These are phyloP conservation scores for Durotheca rogersii DNA, from an alignment of 495 filamentous ascomycete species.

Conservation along the genomic window DNA sequence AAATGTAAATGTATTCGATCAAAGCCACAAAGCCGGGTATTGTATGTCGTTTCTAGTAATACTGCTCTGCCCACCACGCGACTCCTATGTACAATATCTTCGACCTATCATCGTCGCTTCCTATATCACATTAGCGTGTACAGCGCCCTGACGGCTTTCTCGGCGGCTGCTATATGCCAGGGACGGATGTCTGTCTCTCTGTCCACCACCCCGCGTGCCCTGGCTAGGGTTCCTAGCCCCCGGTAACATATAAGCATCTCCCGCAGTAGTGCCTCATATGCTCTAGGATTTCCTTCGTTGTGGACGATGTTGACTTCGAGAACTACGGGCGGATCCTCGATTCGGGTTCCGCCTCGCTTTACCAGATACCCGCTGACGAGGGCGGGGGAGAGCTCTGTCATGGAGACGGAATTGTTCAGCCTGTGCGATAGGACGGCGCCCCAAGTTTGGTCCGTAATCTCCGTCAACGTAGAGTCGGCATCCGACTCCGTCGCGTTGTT, in stretches of 20 bases:
- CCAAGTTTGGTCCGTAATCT: slow-evolving; percentile 80
- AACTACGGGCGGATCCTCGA: slow-evolving; percentile 61
- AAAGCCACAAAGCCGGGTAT: too few species aligned
- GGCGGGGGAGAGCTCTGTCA: slow-evolving; percentile 63
- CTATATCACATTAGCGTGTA: slow-evolving; percentile 59
- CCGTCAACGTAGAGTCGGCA: slow-evolving; percentile 70
- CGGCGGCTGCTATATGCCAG: slow-evolving; percentile 83
- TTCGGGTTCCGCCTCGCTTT: slow-evolving; percentile 64
- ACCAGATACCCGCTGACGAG: slow-evolving; percentile 74
- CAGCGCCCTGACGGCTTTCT: slow-evolving; percentile 62
- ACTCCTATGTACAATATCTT: not conserved
- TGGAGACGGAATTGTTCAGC: slow-evolving; percentile 64
- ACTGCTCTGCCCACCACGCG: not conserved
- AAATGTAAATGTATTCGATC: too few species aligned
- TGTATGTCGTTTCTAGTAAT: too few species aligned
- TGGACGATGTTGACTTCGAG: slow-evolving; percentile 69
- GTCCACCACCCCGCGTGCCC: slow-evolving; percentile 65
- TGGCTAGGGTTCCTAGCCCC: slow-evolving; percentile 71
- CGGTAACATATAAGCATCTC: slow-evolving; percentile 77
- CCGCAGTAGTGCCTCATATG: slow-evolving; percentile 62
- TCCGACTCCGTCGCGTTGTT: slow-evolving; percentile 57
- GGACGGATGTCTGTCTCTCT: slow-evolving; percentile 66
- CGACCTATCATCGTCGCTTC: too few species aligned
- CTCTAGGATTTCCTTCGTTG: slow-evolving; percentile 50
- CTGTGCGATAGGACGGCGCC: slow-evolving; percentile 70